A percentile compares a stretch with the other conserved stretches of the same genome.
Conservation (phyloP, 371 early-diverging fungal genomes). For the Zancudomyces culisetae region DNA sequence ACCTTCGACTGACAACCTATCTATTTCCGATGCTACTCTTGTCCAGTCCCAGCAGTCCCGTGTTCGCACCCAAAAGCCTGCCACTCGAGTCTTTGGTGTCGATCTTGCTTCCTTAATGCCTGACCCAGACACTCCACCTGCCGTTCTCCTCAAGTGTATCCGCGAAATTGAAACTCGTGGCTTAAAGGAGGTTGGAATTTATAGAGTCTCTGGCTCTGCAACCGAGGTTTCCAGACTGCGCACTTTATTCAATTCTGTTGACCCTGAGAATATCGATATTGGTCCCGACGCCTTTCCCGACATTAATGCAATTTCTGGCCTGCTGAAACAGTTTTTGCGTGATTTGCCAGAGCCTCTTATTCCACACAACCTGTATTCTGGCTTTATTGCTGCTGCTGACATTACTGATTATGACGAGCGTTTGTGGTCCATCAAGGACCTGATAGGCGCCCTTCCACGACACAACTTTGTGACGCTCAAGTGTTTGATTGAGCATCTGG, state of each 20-base stretch:
- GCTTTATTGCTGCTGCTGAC: conserved; percentile 62
- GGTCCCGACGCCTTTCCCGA: conserved; percentile 47
- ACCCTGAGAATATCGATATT: conserved; percentile 34
- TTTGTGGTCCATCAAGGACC: conserved; percentile 49
- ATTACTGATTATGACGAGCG: conserved; percentile 60
- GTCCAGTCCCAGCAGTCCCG: background rate
- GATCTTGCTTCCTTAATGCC: conserved; percentile 36
- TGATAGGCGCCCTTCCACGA: conserved; percentile 42
- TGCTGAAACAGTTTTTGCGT: conserved; percentile 80
- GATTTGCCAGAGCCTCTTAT: conserved; percentile 84
- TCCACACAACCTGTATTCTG: conserved; percentile 58
- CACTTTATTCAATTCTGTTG: conserved; percentile 37
- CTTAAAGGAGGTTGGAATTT: conserved; percentile 65
- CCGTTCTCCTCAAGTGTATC: conserved; percentile 47
- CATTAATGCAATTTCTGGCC: conserved; percentile 73
- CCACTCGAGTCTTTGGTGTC: conserved; percentile 37
- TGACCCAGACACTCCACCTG: conserved; percentile 32
- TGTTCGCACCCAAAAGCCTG: background rate
- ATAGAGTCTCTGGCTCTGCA: conserved; percentile 54
- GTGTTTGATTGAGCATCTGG: conserved; percentile 55
- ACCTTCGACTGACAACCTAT: background rate
- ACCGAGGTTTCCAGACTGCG: conserved; percentile 41
- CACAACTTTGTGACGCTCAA: conserved; percentile 50
- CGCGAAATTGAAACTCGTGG: conserved; percentile 57
- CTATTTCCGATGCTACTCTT: background rate